Evolutionary conservation across 2,329 filamentous ascomycete species (phyloP).

Genomic region (Penicillium oxalicum): DNA sequence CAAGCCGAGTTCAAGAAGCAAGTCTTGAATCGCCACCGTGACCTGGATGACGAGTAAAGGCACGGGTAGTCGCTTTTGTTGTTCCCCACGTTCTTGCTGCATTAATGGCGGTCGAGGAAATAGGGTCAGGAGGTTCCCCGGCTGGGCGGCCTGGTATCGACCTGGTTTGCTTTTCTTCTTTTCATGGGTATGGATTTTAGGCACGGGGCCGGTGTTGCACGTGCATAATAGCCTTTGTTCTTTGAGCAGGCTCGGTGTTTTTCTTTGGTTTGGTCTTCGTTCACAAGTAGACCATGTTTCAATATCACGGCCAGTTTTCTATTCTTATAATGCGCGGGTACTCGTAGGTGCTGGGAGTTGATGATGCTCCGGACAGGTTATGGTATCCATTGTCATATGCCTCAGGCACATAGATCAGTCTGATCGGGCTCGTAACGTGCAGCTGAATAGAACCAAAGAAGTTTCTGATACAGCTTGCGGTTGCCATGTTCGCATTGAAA

Average conservation of each 20-base stretch:
- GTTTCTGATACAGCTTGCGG: too few relatives aligned
- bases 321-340: too few relatives aligned
- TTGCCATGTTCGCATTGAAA: too few relatives aligned
- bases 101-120: constrained; percentile 4
- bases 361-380: too few relatives aligned
- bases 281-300: too few relatives aligned
- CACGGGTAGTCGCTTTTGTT: background rate
- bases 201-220: constrained; percentile 6
- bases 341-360: too few relatives aligned
- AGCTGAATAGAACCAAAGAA: too few relatives aligned
- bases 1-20: constrained; percentile 76
- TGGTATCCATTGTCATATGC: too few relatives aligned
- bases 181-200: background rate
- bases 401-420: too few relatives aligned
- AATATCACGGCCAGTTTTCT: too few relatives aligned
- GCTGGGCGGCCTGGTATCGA: background rate
- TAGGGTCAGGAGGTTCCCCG: constrained; percentile 10
- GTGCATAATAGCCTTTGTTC: constrained; percentile 18
- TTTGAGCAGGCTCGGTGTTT: constrained; percentile 18
- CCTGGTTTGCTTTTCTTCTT: too few relatives aligned
- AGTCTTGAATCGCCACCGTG: constrained; percentile 58
- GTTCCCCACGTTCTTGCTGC: constrained; percentile 4
- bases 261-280: constrained; percentile 4
- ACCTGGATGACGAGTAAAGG: constrained; percentile 46
- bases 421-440: too few relatives aligned